phyloP scores from a whole-genome alignment of 805 yeast genomes.

The Myxozyma melibiosi region DNA sequence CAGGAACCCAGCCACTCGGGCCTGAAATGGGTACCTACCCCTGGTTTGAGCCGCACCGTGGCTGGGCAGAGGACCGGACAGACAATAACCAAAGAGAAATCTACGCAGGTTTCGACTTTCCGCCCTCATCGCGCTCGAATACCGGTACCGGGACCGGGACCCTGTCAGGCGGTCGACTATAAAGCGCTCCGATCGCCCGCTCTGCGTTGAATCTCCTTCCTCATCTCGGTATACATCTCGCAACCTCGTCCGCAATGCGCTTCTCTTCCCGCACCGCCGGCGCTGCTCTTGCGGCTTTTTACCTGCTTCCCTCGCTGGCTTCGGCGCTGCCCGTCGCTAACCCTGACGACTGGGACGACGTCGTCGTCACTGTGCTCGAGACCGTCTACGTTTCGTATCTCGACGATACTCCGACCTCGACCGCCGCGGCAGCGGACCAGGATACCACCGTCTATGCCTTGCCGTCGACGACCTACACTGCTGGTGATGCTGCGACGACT shows the following conservation, averaged over 20 bases:
- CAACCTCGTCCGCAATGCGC: constrained; percentile 1
- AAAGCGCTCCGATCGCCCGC: not conserved
- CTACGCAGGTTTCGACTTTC: too few species aligned
- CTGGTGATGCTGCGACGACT: not conserved
- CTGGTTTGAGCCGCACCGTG: constrained; percentile 6
- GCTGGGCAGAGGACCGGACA: not conserved
- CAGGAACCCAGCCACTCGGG: not conserved
- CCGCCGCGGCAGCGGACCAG: not conserved
- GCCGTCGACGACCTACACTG: constrained; percentile 2
- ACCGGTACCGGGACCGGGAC: not conserved
- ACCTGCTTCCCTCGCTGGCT: not conserved
- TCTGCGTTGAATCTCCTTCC: not conserved
- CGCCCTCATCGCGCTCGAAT: too few species aligned
- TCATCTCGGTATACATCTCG: not conserved
- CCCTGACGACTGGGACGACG: constrained; percentile 1
- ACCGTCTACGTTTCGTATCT: not conserved
- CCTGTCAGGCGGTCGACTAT: too few species aligned
- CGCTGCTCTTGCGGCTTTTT: not conserved
- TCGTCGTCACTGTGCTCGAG: not conserved
- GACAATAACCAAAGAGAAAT: too few species aligned
- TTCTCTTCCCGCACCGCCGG: not conserved
- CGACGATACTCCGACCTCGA: not conserved
- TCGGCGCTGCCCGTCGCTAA: not conserved
- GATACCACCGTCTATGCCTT: constrained; percentile 1
- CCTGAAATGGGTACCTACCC: not conserved